Conservation (phyloP, 768 basidiomycete species). For the Tylopilus plumbeoviolaceoides region DNA sequence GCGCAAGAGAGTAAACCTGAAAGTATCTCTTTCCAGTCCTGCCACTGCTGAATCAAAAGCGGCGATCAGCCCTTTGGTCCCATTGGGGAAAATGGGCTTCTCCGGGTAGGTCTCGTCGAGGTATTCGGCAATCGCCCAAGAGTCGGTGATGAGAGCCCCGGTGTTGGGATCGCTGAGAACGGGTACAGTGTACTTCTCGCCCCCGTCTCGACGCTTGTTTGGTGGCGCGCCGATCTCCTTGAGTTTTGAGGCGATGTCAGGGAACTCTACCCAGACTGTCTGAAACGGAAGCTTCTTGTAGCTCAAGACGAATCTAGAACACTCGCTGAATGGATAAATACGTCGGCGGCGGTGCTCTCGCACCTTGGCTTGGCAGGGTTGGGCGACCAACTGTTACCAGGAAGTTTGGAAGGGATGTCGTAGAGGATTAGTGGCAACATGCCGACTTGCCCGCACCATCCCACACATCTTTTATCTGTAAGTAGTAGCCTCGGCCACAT, state of each 20-base stretch:
- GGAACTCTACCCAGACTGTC: conserved; percentile 33
- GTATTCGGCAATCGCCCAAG: conserved; percentile 32
- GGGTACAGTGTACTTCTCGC: conserved; percentile 30
- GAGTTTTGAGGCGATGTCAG: conserved; percentile 26
- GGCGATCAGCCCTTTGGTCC: conserved; percentile 20
- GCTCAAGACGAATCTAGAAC: conserved; percentile 27
- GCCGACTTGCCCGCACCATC: background rate
- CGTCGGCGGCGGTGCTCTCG: background rate
- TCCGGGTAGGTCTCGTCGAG: conserved; percentile 35
- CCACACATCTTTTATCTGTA: background rate
- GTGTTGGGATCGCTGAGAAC: conserved; percentile 33
- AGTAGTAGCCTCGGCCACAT: background rate
- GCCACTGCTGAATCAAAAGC: conserved; percentile 12
- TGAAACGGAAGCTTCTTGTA: conserved; percentile 33
- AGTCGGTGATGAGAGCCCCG: conserved; percentile 26
- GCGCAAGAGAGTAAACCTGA: conserved; percentile 22
- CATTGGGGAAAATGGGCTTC: conserved; percentile 25
- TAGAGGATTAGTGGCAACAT: conserved; percentile 34
- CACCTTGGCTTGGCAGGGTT: conserved; percentile 39
- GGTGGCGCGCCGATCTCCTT: conserved; percentile 26
- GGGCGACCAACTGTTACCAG: conserved; percentile 33
- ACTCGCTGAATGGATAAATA: background rate
- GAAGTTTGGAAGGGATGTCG: conserved; percentile 33
- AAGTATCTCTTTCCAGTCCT: background rate
- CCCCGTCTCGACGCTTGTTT: conserved; percentile 15